Evolutionary conservation across 169 alveolate genomes (phyloP).

Genomic region (Eimeria zaria): DNA sequence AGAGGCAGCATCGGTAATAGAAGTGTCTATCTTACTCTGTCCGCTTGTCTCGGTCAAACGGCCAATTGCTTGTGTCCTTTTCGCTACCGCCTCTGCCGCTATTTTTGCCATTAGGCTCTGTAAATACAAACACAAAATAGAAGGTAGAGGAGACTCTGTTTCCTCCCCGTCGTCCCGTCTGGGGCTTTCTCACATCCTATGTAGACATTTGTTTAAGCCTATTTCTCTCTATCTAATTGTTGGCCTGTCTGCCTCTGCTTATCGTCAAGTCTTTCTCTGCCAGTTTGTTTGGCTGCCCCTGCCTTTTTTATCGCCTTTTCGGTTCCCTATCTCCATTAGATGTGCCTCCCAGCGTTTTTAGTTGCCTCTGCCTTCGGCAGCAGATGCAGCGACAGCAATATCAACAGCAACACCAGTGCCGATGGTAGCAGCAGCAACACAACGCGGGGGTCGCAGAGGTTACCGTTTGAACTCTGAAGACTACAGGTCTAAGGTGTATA

Average conservation of each 20-base stretch:
- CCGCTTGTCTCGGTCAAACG: neutral
- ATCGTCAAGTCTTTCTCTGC: neutral
- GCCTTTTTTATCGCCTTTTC: neutral
- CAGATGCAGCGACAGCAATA: neutral
- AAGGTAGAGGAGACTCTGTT: neutral
- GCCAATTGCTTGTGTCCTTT: neutral
- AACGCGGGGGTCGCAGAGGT: neutral
- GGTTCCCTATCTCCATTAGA: neutral
- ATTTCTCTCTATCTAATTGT: neutral
- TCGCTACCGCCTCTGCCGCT: conserved; percentile 34
- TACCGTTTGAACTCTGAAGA: conserved; percentile 30
- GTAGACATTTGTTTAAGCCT: neutral
- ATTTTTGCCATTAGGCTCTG: conserved; percentile 19
- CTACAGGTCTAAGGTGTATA: neutral
- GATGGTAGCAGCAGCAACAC: neutral
- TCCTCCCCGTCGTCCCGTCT: neutral
- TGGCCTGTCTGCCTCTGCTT: neutral
- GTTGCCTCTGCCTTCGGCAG: neutral
- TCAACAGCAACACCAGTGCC: conserved; percentile 4
- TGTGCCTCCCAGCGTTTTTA: neutral
- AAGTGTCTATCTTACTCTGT: neutral
- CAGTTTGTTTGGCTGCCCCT: neutral
- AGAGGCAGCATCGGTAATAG: neutral
- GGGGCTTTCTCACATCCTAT: neutral
- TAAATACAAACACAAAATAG: neutral